phyloP scores from a whole-genome alignment of 805 yeast species.

The Starmera quercuum region DNA sequence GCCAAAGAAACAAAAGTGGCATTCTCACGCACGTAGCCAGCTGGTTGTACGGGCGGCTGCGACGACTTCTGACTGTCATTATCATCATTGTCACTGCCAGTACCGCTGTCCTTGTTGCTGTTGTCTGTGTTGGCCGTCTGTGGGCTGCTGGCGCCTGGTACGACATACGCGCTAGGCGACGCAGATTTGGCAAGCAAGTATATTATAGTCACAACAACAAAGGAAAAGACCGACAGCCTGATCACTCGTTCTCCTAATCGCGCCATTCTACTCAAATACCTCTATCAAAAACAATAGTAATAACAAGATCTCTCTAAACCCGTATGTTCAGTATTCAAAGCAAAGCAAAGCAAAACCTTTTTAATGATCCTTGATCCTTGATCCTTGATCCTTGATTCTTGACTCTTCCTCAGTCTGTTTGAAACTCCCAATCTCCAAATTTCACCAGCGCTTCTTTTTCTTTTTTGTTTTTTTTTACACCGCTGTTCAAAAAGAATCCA shows the following conservation, averaged over 20 bases:
- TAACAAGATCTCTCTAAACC: too few species aligned
- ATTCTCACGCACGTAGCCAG: conserved; percentile 36
- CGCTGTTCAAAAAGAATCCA: too few species aligned
- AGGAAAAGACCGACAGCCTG: conserved; percentile 11
- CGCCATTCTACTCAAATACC: conserved; percentile 6
- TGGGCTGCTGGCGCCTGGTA: not conserved
- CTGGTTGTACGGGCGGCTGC: not conserved
- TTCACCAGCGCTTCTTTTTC: too few species aligned
- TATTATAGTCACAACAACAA: conserved; percentile 11
- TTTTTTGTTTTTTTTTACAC: too few species aligned
- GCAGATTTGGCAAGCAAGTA: conserved; percentile 8
- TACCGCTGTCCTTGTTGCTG: not conserved
- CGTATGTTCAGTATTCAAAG: too few species aligned
- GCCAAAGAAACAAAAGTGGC: conserved; percentile 82
- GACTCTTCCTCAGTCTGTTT: too few species aligned
- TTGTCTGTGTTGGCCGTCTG: not conserved
- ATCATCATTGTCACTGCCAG: not conserved
- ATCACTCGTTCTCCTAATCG: conserved; percentile 13
- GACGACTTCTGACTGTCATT: too few species aligned
- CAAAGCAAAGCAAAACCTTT: too few species aligned
- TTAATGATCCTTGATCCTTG: too few species aligned
- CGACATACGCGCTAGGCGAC: conserved; percentile 2
- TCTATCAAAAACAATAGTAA: too few species aligned
- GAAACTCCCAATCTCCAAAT: too few species aligned
- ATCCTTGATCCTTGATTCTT: too few species aligned